Base-by-base conservation (phyloP, 2,329 filamentous ascomycete genomes). In the Diaporthe destruens region DNA sequence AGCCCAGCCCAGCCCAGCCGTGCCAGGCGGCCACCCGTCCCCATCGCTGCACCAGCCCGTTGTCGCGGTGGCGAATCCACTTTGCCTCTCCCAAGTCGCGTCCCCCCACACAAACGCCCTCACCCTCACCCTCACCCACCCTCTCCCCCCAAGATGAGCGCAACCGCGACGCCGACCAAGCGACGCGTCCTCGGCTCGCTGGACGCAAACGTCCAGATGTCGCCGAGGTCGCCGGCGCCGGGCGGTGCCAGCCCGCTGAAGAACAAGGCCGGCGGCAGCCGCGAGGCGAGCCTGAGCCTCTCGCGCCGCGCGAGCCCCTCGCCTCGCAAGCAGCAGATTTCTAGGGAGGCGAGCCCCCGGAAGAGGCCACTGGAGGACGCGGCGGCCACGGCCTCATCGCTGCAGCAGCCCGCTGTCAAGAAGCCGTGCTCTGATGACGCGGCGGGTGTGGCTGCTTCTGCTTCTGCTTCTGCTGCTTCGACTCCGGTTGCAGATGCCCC, bases 171-270 rank as follows among this genome's bases (percentile, higher is more conserved):
- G 57, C 85, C 85, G 14, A 75, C 78, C 49, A 87, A 86, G 78
- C 81, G 85, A 84, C 86, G 86, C 84, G 85, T 84, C 74, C 84
- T 87, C 53, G 85, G 82, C 67, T 79, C 84, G 29, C 80, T 86
- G 66, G 81, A 87, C 80, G 82, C 83, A 70, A 87, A 87, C 81
- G 82, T 72, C 49, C 61, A 71, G 65, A 70, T 67, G 47, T 70
- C 72, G 51, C 67, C 71, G 44, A 70, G 59, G 53, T 71, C 67
- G 6, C 66, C 72, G 8, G 53, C 49, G 39, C 47, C 56, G 14
- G 69, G 44, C 20, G 36, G 11, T 14, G 61, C 47, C 56, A 74
- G 71, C 47, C 72, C 71, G 39, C 55, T 71, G 14, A 73, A 73
- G 71, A 39, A 14, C 36, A 74, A 68, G 49, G 63, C 16, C 9